Evolutionary conservation across 805 yeast species (phyloP).

Genomic region (Ogataea thermomethanolica): DNA sequence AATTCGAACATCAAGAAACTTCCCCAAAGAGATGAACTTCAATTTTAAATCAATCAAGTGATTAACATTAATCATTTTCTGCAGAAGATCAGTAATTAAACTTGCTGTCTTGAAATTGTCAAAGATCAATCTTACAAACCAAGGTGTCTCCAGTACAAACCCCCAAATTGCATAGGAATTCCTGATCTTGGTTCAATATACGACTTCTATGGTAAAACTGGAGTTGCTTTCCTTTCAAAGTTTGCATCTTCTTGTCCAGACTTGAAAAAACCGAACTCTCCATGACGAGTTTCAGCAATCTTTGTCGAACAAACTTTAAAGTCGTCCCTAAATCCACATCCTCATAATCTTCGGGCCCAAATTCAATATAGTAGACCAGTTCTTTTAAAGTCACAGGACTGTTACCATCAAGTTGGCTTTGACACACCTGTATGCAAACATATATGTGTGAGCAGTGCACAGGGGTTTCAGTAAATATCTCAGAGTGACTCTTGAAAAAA

Average conservation of each 20-base stretch:
- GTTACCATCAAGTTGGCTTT: conserved; percentile 6
- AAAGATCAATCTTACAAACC: conserved; percentile 30
- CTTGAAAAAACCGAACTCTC: conserved; percentile 35
- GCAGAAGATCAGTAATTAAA: neutral
- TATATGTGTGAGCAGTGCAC: conserved; percentile 76
- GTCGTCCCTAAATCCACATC: conserved; percentile 71
- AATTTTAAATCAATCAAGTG: conserved; percentile 2
- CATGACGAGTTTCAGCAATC: conserved; percentile 52
- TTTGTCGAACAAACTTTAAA: conserved; percentile 56
- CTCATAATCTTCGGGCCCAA: conserved; percentile 77
- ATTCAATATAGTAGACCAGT: conserved; percentile 67
- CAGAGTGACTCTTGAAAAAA: conserved; percentile 21
- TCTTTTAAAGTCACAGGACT: conserved; percentile 23
- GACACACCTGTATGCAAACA: conserved; percentile 44
- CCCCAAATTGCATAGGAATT: conserved; percentile 47
- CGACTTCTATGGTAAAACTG: too few relatives aligned
- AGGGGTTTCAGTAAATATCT: conserved; percentile 67
- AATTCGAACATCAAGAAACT: neutral
- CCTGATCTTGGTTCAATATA: conserved; percentile 37
- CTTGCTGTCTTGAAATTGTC: neutral
- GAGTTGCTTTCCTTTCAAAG: conserved; percentile 29
- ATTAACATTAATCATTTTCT: too few relatives aligned
- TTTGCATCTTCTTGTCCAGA: conserved; percentile 30
- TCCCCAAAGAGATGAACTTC: conserved; percentile 9
- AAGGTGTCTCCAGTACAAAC: conserved; percentile 52